Evolutionary conservation across 495 filamentous ascomycete genomes (phyloP).

Genomic region (Xylaria acuta): DNA sequence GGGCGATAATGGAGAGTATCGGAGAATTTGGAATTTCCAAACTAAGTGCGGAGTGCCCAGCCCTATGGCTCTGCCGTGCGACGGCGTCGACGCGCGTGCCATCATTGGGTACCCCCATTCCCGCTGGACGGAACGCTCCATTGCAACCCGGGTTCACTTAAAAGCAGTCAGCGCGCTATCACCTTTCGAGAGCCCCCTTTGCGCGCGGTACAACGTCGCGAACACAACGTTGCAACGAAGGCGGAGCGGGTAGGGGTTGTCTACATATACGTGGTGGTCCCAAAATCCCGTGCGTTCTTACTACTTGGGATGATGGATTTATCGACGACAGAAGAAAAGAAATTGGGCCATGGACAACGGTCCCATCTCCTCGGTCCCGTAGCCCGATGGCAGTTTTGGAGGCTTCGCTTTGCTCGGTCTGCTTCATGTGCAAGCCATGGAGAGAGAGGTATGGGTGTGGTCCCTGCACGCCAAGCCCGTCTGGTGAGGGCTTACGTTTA

Average conservation of each 20-base stretch:
- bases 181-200: neutral
- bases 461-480: conserved; percentile 1
- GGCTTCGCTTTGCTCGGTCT: neutral
- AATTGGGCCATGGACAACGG: neutral
- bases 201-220: neutral
- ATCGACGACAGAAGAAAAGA: conserved; percentile 3
- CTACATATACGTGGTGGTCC: neutral
- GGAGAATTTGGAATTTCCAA: conserved; percentile 17
- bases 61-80: conserved; percentile 20
- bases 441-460: neutral
- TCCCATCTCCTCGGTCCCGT: conserved; percentile 18
- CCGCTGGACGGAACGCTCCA: neutral
- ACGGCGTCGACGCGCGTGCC: neutral
- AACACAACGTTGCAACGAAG: conserved; percentile 6
- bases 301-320: neutral
- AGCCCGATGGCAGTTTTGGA: neutral
- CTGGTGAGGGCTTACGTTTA: neutral
- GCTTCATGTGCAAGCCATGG: conserved; percentile 5
- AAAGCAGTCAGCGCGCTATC: conserved; percentile 8
- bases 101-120: conserved; percentile 6
- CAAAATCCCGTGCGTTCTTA: conserved; percentile 10
- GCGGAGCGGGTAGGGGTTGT: conserved; percentile 14
- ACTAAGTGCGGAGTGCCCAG: neutral
- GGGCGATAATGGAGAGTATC: neutral
- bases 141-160: neutral